phyloP scores from a whole-genome alignment of 345 rosid species.

The Cardamine resedifolia region DNA sequence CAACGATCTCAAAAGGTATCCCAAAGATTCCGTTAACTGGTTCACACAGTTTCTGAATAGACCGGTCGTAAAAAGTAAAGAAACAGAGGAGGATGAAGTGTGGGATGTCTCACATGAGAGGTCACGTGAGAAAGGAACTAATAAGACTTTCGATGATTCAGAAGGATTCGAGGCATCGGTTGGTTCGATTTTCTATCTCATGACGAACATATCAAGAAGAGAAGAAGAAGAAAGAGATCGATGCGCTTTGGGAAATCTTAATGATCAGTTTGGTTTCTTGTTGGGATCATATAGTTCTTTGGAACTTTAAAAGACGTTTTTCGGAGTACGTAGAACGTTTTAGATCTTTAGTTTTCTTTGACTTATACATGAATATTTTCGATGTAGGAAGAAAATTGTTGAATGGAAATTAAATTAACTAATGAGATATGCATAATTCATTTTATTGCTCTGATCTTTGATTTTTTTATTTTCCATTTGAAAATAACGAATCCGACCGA shows the following conservation, averaged over 20 bases:
- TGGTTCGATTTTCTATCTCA: constrained; percentile 7
- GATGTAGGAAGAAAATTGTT: not conserved
- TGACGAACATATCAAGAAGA: constrained; percentile 21
- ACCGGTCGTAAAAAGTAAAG: not conserved
- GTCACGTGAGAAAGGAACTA: not conserved
- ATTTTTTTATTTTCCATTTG: not conserved
- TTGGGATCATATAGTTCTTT: not conserved
- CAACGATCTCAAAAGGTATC: constrained; percentile 31
- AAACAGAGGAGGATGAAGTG: not conserved
- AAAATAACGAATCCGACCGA: no score
- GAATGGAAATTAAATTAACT: not conserved
- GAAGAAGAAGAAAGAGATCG: constrained; percentile 17
- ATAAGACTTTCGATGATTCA: constrained; percentile 7
- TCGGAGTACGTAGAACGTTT: not conserved
- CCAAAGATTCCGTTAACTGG: constrained; percentile 35
- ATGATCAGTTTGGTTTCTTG: not conserved
- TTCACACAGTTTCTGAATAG: constrained; percentile 25
- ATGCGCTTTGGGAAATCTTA: not conserved
- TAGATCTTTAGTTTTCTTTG: not conserved
- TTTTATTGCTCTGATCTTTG: not conserved
- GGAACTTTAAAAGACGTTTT: not conserved
- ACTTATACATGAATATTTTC: not conserved
- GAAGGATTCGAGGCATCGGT: constrained; percentile 16
- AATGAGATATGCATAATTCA: not conserved
- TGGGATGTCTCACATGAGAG: constrained; percentile 6